These are phyloP conservation scores for Sordariomycetes sp. DNA, from an alignment of 2,329 filamentous ascomycete genomes.

Conservation along the genomic window DNA sequence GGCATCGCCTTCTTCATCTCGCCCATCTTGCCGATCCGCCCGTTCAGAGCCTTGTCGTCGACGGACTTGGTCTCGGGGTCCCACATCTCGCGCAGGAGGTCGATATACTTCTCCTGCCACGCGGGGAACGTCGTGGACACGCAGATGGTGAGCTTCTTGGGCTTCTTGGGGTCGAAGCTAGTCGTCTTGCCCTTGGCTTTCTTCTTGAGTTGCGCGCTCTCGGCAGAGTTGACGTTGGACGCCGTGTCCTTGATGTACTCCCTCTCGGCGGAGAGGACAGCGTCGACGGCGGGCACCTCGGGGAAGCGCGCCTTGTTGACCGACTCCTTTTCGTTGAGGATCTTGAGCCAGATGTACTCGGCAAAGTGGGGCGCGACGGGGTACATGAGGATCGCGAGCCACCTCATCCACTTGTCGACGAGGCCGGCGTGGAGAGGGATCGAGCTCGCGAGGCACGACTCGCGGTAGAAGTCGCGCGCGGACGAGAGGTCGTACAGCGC, in stretches of 20 bases:
- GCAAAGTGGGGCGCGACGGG: conserved; percentile 88
- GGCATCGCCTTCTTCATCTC: conserved; percentile 99
- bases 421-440: conserved; percentile 80
- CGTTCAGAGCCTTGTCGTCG: conserved; percentile 72
- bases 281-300: conserved; percentile 48
- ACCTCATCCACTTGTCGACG: conserved; percentile 67
- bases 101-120: conserved; percentile 88
- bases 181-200: conserved; percentile 84
- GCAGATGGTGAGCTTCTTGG: conserved; percentile 85
- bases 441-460: conserved; percentile 61
- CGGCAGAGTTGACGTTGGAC: conserved; percentile 74
- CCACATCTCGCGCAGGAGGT: conserved; percentile 61
- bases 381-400: conserved; percentile 71
- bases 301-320: conserved; percentile 75
- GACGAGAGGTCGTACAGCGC: conserved; percentile 84
- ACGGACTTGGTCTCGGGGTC: conserved; percentile 44
- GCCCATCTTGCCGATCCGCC: conserved; percentile 65
- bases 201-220: conserved; percentile 73
- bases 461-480: conserved; percentile 82
- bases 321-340: conserved; percentile 62
- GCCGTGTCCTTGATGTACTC: conserved; percentile 69
- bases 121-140: conserved; percentile 66
- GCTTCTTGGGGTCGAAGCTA: conserved; percentile 77
- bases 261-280: conserved; percentile 60
- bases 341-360: conserved; percentile 88